phyloP scores from a whole-genome alignment of 257 asterid species.

The Anisodus acutangulus region DNA sequence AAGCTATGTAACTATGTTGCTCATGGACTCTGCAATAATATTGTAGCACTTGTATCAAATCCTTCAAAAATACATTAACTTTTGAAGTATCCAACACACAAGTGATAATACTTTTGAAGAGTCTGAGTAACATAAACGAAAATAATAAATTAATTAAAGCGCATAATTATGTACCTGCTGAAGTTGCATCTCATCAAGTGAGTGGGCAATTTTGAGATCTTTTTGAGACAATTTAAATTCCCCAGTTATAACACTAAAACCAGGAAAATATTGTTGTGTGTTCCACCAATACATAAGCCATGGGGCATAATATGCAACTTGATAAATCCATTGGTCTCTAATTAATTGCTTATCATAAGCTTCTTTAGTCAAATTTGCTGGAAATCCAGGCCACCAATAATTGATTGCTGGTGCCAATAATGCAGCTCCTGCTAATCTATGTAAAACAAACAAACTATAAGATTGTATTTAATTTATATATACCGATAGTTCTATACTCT shows the following conservation, averaged over 20 bases:
- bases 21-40: neutral
- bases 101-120: neutral
- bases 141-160: neutral
- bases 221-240: slow-evolving; percentile 50
- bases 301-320: slow-evolving; percentile 70
- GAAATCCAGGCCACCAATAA: slow-evolving; percentile 84
- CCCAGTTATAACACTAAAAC: slow-evolving; percentile 60
- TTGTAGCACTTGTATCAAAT: too few relatives aligned
- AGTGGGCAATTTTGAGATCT: slow-evolving; percentile 53
- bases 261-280: slow-evolving; percentile 70
- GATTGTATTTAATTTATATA: too few relatives aligned
- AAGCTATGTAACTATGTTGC: neutral
- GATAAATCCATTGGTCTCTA: slow-evolving; percentile 68
- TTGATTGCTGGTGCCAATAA: slow-evolving; percentile 68
- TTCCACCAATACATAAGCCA: slow-evolving; percentile 84
- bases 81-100: neutral
- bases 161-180: slow-evolving; percentile 43
- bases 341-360: slow-evolving; percentile 52
- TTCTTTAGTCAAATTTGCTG: slow-evolving; percentile 53
- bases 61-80: neutral
- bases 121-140: neutral
- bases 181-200: slow-evolving; percentile 17
- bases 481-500: neutral
- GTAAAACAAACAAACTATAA: neutral
- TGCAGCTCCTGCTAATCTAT: slow-evolving; percentile 70